A percentile compares a stretch with the other conserved stretches of the same genome.
Evolutionary conservation across 2,329 filamentous ascomycete species (phyloP).

Genomic region (Sodiomyces alkalinus): DNA sequence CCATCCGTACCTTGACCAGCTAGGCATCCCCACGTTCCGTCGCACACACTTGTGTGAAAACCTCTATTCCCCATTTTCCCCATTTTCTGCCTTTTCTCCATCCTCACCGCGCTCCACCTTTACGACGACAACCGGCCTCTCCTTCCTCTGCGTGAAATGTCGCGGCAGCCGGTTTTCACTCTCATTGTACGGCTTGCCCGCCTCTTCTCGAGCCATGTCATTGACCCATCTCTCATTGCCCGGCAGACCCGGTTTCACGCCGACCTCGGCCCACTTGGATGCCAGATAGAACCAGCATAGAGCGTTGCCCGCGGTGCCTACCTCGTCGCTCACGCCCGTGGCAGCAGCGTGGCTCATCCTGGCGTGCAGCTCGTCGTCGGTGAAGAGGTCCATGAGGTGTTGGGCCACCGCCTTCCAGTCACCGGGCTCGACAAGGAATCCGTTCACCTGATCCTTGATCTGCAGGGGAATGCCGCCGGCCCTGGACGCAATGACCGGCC

Average conservation of each 20-base stretch:
- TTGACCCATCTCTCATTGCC: conserved; percentile 56
- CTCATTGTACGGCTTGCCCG: conserved; percentile 39
- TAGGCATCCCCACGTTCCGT: no score
- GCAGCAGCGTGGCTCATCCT: conserved; percentile 51
- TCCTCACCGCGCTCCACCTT: no score
- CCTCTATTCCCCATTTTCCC: no score
- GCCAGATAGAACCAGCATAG: conserved; percentile 68
- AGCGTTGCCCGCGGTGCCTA: conserved; percentile 66
- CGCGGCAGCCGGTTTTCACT: conserved; percentile 47
- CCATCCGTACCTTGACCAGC: no score
- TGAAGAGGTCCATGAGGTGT: conserved; percentile 52
- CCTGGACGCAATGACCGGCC: conserved; percentile 59
- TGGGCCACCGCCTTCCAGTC: conserved; percentile 55
- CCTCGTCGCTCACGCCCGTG: conserved; percentile 61
- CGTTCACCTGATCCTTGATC: conserved; percentile 54
- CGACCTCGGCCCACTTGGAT: conserved; percentile 43
- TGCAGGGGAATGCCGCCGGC: conserved; percentile 73
- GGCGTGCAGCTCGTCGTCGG: conserved; percentile 46
- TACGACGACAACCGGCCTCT: conserved; percentile 4
- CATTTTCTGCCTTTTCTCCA: no score
- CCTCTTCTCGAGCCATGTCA: conserved; percentile 55
- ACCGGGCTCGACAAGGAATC: conserved; percentile 57
- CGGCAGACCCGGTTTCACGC: conserved; percentile 29
- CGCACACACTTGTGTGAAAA: no score
- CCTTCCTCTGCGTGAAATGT: conserved; percentile 20